phyloP scores from a whole-genome alignment of 23 red algal genomes.

The Gracilaria gracilis region DNA sequence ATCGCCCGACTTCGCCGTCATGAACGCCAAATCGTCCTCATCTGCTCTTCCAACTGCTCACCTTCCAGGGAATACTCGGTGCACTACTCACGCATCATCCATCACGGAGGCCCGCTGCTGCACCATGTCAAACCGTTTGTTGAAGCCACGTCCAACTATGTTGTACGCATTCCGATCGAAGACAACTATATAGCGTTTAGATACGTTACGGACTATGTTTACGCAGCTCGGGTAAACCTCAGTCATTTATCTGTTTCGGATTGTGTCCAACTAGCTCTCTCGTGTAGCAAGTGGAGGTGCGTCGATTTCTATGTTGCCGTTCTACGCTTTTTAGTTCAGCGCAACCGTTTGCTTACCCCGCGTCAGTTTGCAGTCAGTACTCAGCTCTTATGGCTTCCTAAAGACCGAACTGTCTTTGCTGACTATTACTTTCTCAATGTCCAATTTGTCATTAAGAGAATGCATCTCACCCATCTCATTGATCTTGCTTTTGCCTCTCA shows the following conservation, averaged over 20 bases:
- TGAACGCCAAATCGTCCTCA: slow-evolving; percentile 21
- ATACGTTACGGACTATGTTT: slow-evolving; percentile 24
- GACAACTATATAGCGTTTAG: slow-evolving; percentile 19
- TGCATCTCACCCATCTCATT: slow-evolving; percentile 11
- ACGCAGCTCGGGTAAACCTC: slow-evolving; percentile 14
- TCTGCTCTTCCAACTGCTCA: slow-evolving; percentile 7
- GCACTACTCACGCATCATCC: slow-evolving; percentile 25
- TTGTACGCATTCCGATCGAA: slow-evolving; percentile 3
- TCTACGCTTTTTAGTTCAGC: slow-evolving; percentile 10
- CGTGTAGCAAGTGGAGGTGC: slow-evolving; percentile 29
- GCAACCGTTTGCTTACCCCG: slow-evolving; percentile 22
- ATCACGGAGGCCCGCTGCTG: slow-evolving; percentile 15
- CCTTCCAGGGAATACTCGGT: not conserved
- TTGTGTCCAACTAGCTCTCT: slow-evolving; percentile 31
- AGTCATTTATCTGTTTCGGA: slow-evolving; percentile 25
- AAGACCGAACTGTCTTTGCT: slow-evolving; percentile 16
- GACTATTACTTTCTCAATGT: slow-evolving; percentile 38
- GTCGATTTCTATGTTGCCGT: slow-evolving; percentile 35
- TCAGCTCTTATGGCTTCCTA: slow-evolving; percentile 18
- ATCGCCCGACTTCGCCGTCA: not conserved
- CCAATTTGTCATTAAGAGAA: slow-evolving; percentile 15
- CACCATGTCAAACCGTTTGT: slow-evolving; percentile 17
- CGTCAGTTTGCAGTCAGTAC: slow-evolving; percentile 36
- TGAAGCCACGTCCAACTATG: not conserved
- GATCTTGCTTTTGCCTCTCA: slow-evolving; percentile 34